Percentiles rank a stretch among this genome's conserved stretches.
Evolutionary conservation across 176 grass and related monocot species (phyloP).

Genomic region (Areca catechu): DNA sequence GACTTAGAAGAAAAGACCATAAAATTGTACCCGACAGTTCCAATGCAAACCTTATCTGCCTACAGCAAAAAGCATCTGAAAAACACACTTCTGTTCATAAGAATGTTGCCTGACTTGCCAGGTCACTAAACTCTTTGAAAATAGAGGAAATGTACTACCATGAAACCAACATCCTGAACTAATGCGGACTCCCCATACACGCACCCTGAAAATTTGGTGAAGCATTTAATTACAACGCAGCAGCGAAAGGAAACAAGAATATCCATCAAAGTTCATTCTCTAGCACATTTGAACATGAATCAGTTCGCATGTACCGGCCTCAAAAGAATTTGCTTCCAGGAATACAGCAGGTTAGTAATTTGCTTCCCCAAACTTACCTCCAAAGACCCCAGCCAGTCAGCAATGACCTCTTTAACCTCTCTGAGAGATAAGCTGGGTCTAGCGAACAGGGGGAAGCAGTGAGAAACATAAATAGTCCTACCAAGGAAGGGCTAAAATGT

Average conservation of each 20-base stretch:
- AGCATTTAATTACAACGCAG: slow-evolving; percentile 26
- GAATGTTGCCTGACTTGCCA: no score
- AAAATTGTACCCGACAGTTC: no score
- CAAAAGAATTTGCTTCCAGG: not conserved
- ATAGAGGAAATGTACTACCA: slow-evolving; percentile 26
- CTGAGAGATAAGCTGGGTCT: not conserved
- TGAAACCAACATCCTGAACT: slow-evolving; percentile 15
- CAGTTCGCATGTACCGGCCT: not conserved
- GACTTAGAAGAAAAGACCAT: no score
- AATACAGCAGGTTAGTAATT: slow-evolving; percentile 7
- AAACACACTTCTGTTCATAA: no score
- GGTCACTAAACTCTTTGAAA: no score
- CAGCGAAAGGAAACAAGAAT: slow-evolving; percentile 2
- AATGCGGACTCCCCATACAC: slow-evolving; percentile 38
- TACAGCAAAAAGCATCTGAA: no score
- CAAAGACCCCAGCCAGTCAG: not conserved
- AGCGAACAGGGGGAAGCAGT: slow-evolving; percentile 7
- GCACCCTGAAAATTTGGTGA: slow-evolving; percentile 43
- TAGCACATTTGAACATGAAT: slow-evolving; percentile 17
- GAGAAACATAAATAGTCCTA: not conserved
- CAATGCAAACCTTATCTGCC: no score
- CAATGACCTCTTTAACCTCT: slow-evolving; percentile 13
- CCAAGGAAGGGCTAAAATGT: not conserved
- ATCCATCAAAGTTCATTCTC: slow-evolving; percentile 7
- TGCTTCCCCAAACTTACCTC: slow-evolving; percentile 25